Evolutionary conservation across 805 yeast species (phyloP), one percentile per base, ranked within the genome.

Genomic region (Ogataea nakhonphanomensis): DNA sequence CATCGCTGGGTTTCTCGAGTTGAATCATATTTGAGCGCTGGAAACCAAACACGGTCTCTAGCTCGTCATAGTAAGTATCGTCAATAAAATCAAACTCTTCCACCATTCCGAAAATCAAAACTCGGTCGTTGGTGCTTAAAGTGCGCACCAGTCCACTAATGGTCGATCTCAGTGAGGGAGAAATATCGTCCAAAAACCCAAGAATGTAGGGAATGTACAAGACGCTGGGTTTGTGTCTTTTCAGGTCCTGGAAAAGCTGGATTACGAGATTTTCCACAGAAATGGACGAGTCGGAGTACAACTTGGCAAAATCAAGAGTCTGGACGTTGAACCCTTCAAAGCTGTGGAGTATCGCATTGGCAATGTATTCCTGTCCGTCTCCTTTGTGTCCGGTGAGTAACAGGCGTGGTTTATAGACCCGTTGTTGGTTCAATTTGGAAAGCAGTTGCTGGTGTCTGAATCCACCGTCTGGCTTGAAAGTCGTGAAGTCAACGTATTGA

Each of bases 271-370:
- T 83, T 59, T 93, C 99, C 1, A 91, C 81, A 0, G 95, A 77
- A 52, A 86, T 69, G 0, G 88, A 78, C 7, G 91, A 70, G 52
- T 91, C 97, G 10, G 88, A 78, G 47, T 80, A 79, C 39, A 93
- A 58, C 7, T 81, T 71, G 1, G 89, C 84, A 42, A 93, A 66
- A 57, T 93, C 99, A 30, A 93, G 68, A 1, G 84, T 76, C 58
- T 93, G 97, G 10, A 88, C 81, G 55, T 88, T 91, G 53, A 82
- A 87, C 0, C 96, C 95, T 63, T 93, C 99, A 37, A 93, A 66
- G 49, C 79, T 73, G 53, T 88, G 84, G 37, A 91, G 66, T 8
- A 90, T 69, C 0, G 98, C 96, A 2, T 89, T 71, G 3, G 89
- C 83, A 7, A 93, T 58, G 58, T 91, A 89, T 48, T 79, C 84